Evolutionary conservation across 208 protist species (phyloP).

Genomic region (Angomonas ambiguus): DNA sequence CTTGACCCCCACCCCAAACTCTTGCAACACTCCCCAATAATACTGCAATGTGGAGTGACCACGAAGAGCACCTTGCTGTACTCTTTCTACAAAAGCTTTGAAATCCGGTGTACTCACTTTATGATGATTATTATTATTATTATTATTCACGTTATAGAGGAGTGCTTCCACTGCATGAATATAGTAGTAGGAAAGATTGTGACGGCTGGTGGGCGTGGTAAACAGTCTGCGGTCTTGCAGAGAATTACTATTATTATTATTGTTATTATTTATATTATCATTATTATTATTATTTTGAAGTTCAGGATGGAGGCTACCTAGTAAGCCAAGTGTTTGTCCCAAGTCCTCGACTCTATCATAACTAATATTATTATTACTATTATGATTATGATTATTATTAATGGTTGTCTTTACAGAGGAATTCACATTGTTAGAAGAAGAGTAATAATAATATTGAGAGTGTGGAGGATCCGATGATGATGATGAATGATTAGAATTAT

Average conservation of each 20-base stretch:
- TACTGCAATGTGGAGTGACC: constrained; percentile 76
- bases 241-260: constrained; percentile 1
- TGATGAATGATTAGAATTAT: not conserved
- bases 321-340: no score
- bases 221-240: not conserved
- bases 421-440: not conserved
- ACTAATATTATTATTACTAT: not conserved
- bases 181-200: constrained; percentile 47
- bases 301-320: not conserved
- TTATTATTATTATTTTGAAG: not conserved
- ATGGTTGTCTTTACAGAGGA: no score
- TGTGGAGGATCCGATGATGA: no score
- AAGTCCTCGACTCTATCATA: no score
- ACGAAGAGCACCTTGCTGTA: constrained; percentile 34
- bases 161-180: constrained; percentile 54
- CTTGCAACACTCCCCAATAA: constrained; percentile 74
- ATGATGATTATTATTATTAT: constrained; percentile 12
- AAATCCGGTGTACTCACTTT: not conserved
- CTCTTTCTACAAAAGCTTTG: constrained; percentile 23
- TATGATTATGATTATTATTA: not conserved
- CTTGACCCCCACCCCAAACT: constrained; percentile 68
- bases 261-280: constrained; percentile 2
- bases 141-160: constrained; percentile 55
- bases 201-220: constrained; percentile 10
- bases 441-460: no score